These are phyloP conservation scores for Kwoniella shivajii DNA, from an alignment of 1,284 basidiomycete genomes.

Conservation along the genomic window DNA sequence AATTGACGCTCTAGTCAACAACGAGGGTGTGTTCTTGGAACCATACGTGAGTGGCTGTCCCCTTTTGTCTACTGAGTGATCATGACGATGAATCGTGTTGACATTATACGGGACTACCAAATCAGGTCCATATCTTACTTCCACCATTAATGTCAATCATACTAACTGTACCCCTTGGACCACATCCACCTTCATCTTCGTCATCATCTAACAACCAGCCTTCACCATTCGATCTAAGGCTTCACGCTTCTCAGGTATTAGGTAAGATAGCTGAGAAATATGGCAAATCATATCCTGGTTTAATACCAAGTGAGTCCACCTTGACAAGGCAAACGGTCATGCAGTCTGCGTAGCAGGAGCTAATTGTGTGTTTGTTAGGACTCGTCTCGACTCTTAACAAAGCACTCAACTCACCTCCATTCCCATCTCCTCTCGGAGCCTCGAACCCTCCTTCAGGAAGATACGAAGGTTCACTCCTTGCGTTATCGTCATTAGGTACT, in stretches of 20 bases:
- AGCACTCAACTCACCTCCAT: conserved; percentile 61
- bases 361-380: conserved; percentile 57
- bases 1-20: conserved; percentile 77
- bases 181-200: conserved; percentile 43
- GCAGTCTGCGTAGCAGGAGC: not conserved
- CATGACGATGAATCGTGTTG: not conserved
- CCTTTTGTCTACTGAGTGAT: no score
- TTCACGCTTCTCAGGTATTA: conserved; percentile 76
- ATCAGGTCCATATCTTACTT: conserved; percentile 95
- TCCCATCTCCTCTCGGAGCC: conserved; percentile 46
- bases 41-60: conserved; percentile 74
- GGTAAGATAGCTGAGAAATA: conserved; percentile 64
- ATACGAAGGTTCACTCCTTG: conserved; percentile 81
- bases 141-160: conserved; percentile 89
- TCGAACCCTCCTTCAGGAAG: conserved; percentile 61
- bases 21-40: conserved; percentile 87
- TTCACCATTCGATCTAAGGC: conserved; percentile 63
- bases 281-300: conserved; percentile 57
- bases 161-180: conserved; percentile 74
- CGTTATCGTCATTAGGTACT: conserved; percentile 77
- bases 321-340: conserved; percentile 16
- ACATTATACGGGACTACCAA: no score
- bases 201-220: conserved; percentile 52
- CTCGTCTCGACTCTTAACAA: conserved; percentile 90
- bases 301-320: conserved; percentile 52